Conservation (phyloP, 2,329 filamentous ascomycete genomes). For the Sarocladiaceae sp. region DNA sequence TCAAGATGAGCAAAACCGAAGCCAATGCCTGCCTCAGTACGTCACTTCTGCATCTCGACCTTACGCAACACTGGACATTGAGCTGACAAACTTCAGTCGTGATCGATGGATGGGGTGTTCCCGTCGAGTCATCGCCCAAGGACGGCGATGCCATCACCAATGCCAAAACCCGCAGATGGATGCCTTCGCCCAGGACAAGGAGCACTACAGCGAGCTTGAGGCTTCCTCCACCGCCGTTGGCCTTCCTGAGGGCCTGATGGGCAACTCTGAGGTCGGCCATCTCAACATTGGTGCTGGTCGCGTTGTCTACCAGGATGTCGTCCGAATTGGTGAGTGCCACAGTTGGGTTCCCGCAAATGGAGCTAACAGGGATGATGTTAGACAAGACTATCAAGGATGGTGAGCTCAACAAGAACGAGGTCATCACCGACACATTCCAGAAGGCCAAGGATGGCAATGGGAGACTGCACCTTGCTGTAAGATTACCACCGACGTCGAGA, state of each 20-base stretch:
- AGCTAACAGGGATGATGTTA: constrained; percentile 3
- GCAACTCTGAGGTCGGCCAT: constrained; percentile 97
- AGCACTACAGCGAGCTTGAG: constrained; percentile 89
- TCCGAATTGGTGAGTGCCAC: constrained; percentile 62
- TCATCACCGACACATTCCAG: constrained; percentile 73
- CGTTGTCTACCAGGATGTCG: constrained; percentile 97
- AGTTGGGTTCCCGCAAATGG: background rate
- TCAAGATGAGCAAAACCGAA: constrained; percentile 40
- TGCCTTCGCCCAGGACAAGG: constrained; percentile 73
- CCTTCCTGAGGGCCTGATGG: constrained; percentile 95
- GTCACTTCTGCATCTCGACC: constrained; percentile 22
- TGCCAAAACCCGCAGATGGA: constrained; percentile 93
- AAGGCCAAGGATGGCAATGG: constrained; percentile 84
- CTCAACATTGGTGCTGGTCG: constrained; percentile 96
- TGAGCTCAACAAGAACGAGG: constrained; percentile 70
- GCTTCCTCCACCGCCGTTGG: constrained; percentile 95
- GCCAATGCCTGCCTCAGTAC: constrained; percentile 52
- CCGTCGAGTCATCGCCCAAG: constrained; percentile 73
- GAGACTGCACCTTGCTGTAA: constrained; percentile 73
- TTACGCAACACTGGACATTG: background rate
- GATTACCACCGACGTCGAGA: background rate
- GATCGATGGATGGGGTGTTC: constrained; percentile 97
- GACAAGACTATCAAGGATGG: constrained; percentile 87
- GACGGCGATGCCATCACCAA: constrained; percentile 93
- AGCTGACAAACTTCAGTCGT: constrained; percentile 58